Conservation (phyloP, 805 yeast genomes). For the Ogataea haglerorum region DNA sequence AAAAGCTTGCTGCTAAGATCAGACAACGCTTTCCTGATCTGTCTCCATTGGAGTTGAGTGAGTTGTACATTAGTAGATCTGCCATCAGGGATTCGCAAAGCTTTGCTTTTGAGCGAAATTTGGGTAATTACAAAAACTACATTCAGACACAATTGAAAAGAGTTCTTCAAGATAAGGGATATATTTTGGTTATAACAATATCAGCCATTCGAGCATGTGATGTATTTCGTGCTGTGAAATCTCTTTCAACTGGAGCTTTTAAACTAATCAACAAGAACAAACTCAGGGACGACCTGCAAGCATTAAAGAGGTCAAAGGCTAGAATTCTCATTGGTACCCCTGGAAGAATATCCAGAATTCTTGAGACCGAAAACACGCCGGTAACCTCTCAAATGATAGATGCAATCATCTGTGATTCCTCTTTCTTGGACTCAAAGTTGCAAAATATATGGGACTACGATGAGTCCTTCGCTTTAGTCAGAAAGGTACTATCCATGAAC, state of each 20-base stretch:
- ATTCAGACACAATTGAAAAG: slow-evolving; percentile 48
- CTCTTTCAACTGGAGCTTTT: slow-evolving; percentile 46
- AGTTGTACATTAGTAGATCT: slow-evolving; percentile 50
- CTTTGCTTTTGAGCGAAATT: slow-evolving; percentile 48
- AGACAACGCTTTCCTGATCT: slow-evolving; percentile 60
- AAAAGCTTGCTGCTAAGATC: slow-evolving; percentile 60
- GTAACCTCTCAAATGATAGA: slow-evolving; percentile 43
- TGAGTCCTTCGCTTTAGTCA: slow-evolving; percentile 42
- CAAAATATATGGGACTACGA: slow-evolving; percentile 58
- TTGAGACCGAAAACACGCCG: slow-evolving; percentile 41
- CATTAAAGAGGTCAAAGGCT: slow-evolving; percentile 41
- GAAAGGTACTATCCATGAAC: slow-evolving; percentile 33
- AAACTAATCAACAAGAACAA: slow-evolving; percentile 77
- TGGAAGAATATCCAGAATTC: slow-evolving; percentile 50
- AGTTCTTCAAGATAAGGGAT: slow-evolving; percentile 41
- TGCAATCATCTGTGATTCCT: slow-evolving; percentile 56
- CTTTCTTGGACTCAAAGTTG: slow-evolving; percentile 58
- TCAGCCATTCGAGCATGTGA: slow-evolving; percentile 90
- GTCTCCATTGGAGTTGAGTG: slow-evolving; percentile 72
- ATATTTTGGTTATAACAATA: slow-evolving; percentile 56
- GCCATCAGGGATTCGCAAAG: slow-evolving; percentile 62
- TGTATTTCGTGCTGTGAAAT: slow-evolving; percentile 59
- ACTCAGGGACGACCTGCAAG: slow-evolving; percentile 55
- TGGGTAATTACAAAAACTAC: slow-evolving; percentile 56
- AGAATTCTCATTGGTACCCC: slow-evolving; percentile 63